phyloP scores from a whole-genome alignment of 2,329 filamentous ascomycete species.

The Talaromyces pinophilus region DNA sequence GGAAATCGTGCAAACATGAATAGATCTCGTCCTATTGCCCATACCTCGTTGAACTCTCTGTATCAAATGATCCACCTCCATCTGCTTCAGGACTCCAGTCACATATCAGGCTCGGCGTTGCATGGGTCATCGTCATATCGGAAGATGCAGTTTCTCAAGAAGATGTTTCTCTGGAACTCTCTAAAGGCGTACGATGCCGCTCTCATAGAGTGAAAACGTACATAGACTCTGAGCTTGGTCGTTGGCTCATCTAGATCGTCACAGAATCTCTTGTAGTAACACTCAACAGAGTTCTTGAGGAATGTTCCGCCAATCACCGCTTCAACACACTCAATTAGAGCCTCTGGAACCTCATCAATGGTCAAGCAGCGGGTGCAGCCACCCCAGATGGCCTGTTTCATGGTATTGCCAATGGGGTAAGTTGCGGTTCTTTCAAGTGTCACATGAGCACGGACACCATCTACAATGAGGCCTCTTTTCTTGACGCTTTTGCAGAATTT shows the following conservation, averaged over 20 bases:
- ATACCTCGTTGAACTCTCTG: too few relatives aligned
- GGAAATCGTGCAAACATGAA: neutral
- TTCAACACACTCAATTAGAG: neutral
- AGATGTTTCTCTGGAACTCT: neutral
- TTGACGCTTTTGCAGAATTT: constrained; percentile 27
- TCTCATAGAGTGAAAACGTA: constrained; percentile 22
- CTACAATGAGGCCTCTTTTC: constrained; percentile 27
- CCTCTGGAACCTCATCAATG: neutral
- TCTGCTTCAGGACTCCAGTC: neutral
- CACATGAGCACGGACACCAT: constrained; percentile 20
- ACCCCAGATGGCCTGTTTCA: constrained; percentile 8
- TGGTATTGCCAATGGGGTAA: constrained; percentile 9
- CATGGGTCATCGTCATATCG: constrained; percentile 19
- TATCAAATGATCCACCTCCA: neutral
- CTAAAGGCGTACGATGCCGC: constrained; percentile 8
- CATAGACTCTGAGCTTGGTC: neutral
- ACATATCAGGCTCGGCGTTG: neutral
- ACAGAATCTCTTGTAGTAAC: constrained; percentile 6
- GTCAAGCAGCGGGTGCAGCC: constrained; percentile 20
- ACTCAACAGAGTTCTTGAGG: constrained; percentile 11
- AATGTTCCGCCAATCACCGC: neutral
- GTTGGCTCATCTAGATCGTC: neutral
- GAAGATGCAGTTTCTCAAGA: neutral
- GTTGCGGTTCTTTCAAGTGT: constrained; percentile 21
- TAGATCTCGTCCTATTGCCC: neutral